Evolutionary conservation across 73 alveolate species (phyloP).

Genomic region (Paramecium tetraurelia): DNA sequence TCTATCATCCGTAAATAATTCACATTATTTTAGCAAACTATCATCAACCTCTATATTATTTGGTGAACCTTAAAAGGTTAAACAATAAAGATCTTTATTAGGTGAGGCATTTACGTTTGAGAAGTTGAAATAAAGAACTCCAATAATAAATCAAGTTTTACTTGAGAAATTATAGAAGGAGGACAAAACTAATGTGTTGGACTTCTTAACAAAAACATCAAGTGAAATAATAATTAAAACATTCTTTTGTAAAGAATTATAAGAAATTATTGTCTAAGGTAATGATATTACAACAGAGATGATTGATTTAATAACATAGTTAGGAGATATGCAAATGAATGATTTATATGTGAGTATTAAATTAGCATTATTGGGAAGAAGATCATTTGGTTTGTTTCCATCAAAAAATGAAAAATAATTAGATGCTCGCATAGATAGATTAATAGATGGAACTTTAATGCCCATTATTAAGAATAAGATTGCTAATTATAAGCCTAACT

Average conservation of each 20-base stretch:
- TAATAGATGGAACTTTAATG: neutral
- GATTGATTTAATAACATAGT: neutral
- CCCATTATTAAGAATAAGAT: neutral
- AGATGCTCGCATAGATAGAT: neutral
- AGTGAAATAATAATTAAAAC: neutral
- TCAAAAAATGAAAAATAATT: neutral
- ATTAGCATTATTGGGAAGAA: neutral
- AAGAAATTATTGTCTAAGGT: neutral
- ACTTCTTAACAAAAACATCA: neutral
- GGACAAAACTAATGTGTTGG: neutral
- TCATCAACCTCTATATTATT: neutral
- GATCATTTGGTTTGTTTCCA: neutral
- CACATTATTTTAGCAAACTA: neutral
- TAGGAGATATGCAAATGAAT: neutral
- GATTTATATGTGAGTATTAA: neutral
- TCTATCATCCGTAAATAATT: neutral
- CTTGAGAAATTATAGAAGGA: neutral
- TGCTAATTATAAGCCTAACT: neutral
- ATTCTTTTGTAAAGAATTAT: neutral
- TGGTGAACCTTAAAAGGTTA: neutral
- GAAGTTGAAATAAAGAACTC: neutral
- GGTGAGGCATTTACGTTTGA: neutral
- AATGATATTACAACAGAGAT: neutral
- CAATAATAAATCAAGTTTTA: conserved; percentile 30
- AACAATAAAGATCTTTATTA: neutral